Evolutionary conservation across 2,329 filamentous ascomycete genomes (phyloP).

Genomic region (Neonectria magnoliae): DNA sequence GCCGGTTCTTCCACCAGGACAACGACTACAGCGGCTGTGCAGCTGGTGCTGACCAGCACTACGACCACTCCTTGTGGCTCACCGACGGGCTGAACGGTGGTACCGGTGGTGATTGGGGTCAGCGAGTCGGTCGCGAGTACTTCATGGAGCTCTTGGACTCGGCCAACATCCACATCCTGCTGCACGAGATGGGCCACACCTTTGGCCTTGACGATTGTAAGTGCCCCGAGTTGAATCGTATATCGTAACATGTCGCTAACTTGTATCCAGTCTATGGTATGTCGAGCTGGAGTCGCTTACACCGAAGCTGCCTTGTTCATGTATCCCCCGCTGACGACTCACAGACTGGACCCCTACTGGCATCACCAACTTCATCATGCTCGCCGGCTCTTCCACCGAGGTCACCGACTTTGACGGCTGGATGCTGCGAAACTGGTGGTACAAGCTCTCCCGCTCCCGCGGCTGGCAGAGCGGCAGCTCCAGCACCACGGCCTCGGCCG

Average conservation of each 20-base stretch:
- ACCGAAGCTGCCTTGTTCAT: neutral
- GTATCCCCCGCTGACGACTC: neutral
- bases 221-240: neutral
- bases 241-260: constrained; percentile 4
- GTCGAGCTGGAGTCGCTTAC: constrained; percentile 1
- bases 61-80: constrained; percentile 59
- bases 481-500: neutral
- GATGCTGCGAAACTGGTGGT: constrained; percentile 61
- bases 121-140: constrained; percentile 55
- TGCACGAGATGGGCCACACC: constrained; percentile 59
- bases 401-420: constrained; percentile 61
- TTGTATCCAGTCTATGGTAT: constrained; percentile 29
- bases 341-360: constrained; percentile 55
- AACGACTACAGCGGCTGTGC: constrained; percentile 53
- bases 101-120: constrained; percentile 59
- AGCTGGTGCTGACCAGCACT: constrained; percentile 49
- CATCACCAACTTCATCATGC: constrained; percentile 56
- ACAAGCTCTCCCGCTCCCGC: constrained; percentile 45
- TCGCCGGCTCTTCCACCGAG: constrained; percentile 52
- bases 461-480: constrained; percentile 37
- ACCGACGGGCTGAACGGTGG: constrained; percentile 56
- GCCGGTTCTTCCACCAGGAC: constrained; percentile 57
- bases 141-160: constrained; percentile 51
- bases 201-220: constrained; percentile 54
- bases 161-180: constrained; percentile 55